Evolutionary conservation across 352 stramenopile genomes (phyloP).

Genomic region (Globisporangium echinulatum): DNA sequence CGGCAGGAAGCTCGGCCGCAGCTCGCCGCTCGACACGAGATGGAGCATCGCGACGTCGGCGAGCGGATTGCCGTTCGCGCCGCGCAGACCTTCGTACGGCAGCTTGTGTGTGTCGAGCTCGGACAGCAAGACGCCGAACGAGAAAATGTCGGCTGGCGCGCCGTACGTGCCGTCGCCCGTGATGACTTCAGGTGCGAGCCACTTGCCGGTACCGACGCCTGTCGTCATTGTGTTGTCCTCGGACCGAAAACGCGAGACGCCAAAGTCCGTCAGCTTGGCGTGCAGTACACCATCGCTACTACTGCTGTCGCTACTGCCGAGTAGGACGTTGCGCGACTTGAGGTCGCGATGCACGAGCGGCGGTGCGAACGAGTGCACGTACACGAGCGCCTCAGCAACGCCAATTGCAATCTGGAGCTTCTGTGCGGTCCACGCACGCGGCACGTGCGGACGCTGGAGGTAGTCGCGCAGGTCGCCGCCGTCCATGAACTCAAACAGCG

Average conservation of each 20-base stretch:
- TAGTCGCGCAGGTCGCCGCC: constrained; percentile 39
- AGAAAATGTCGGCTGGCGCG: constrained; percentile 45
- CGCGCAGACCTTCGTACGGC: constrained; percentile 37
- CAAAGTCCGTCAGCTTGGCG: constrained; percentile 60
- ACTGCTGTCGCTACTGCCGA: background rate
- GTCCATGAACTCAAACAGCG: constrained; percentile 59
- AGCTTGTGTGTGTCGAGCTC: constrained; percentile 52
- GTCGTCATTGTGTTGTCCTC: too few relatives aligned
- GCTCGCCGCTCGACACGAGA: constrained; percentile 16
- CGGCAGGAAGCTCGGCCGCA: background rate
- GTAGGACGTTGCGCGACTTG: background rate
- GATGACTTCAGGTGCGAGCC: constrained; percentile 57
- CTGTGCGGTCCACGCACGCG: background rate
- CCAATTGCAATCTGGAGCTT: background rate
- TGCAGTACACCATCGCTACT: constrained; percentile 25
- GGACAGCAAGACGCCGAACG: constrained; percentile 49
- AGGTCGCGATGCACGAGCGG: constrained; percentile 4
- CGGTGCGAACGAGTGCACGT: constrained; percentile 16
- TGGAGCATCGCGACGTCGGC: constrained; percentile 44
- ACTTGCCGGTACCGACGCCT: constrained; percentile 9
- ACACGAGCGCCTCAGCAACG: constrained; percentile 6
- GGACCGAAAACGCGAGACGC: constrained; percentile 23
- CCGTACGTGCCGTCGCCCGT: constrained; percentile 37
- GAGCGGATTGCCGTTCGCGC: constrained; percentile 19
- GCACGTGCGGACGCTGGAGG: constrained; percentile 9